phyloP scores from a whole-genome alignment of 2,329 filamentous ascomycete genomes.

The Fusarium sp. region DNA sequence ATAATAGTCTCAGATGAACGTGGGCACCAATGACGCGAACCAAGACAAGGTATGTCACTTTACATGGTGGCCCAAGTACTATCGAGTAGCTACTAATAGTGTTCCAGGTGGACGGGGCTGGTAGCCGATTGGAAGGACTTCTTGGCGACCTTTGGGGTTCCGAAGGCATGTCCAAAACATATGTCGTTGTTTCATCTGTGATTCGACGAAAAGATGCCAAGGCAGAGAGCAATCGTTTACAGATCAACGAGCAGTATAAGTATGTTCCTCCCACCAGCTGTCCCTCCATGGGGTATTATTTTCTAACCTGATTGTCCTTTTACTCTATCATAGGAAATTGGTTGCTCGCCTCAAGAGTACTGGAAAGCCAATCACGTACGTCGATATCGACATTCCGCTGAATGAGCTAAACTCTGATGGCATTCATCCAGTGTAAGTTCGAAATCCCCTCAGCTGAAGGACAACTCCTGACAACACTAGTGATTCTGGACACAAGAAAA shows the following conservation, averaged over 20 bases:
- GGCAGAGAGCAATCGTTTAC: neutral
- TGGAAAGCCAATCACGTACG: neutral
- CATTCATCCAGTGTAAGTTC: constrained; percentile 1
- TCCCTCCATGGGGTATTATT: no score
- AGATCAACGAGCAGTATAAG: constrained; percentile 13
- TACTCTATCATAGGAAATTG: neutral
- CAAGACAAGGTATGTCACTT: neutral
- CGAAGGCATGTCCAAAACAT: constrained; percentile 6
- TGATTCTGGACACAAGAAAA: constrained; percentile 9
- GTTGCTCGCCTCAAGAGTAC: neutral
- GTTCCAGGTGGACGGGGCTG: neutral
- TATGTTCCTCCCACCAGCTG: neutral
- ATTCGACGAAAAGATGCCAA: neutral
- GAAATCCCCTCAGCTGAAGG: rapidly evolving
- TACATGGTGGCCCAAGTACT: rapidly evolving
- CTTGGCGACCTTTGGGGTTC: neutral
- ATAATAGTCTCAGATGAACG: neutral
- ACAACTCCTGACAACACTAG: neutral
- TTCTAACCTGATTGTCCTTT: no score
- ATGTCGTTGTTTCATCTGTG: constrained; percentile 2
- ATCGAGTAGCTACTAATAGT: rapidly evolving
- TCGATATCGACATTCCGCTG: neutral
- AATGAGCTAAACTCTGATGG: neutral
- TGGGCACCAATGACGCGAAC: neutral
- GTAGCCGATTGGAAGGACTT: neutral